Base-by-base conservation (phyloP, 2,329 filamentous ascomycete species). In the Emergomyces africanus region DNA sequence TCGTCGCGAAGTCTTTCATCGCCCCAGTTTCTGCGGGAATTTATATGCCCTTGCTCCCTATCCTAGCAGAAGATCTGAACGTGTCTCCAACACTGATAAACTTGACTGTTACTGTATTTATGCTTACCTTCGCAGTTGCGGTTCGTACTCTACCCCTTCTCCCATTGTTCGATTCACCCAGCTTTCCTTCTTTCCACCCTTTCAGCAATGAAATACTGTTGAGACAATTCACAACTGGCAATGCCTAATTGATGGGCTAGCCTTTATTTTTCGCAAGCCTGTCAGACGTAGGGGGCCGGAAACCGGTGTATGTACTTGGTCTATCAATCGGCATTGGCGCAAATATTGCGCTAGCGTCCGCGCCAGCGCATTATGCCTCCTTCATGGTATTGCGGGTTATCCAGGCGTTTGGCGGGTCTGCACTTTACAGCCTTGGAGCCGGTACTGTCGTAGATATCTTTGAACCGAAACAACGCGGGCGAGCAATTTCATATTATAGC, bases 51-150 rank as follows among this genome's bases (percentile, higher is more conserved):
- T 69, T 71, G 23, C 67, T 78, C 30, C 71, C 69, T 1, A 61
- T 71, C 20, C 65, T 77, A 18, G 69, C 73, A 57, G 54, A 70
- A 15, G 71, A 74, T 46, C 77, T 77, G 60, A 62, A 71, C 8
- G 67, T 68, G 5, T 69, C 68, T 8, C 64, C 65, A 30, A 70
- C 71, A 5, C 68, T 66, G 2, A 72, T 77, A 42, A 77, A 77
- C 62, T 74, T 69, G 2, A 76, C 76, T 0, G 74, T 78, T n/a
- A 71, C 72, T 0, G 70, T 77, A 3, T 78, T 76, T 63, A 76
- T 75, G 73, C 67, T 71, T 10, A 69, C 75, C 0, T 78, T 77
- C 59, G 75, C 74, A 18, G 57, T 78, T 3, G 54, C 54, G 54
- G 54, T 55, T 30, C 44, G 39, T 55, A 2, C 10, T 33, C 37